A percentile compares a stretch with the other conserved stretches of the same genome.
These are phyloP conservation scores for Penicillium sp. DNA, from an alignment of 2,329 filamentous ascomycete species.

Conservation along the genomic window DNA sequence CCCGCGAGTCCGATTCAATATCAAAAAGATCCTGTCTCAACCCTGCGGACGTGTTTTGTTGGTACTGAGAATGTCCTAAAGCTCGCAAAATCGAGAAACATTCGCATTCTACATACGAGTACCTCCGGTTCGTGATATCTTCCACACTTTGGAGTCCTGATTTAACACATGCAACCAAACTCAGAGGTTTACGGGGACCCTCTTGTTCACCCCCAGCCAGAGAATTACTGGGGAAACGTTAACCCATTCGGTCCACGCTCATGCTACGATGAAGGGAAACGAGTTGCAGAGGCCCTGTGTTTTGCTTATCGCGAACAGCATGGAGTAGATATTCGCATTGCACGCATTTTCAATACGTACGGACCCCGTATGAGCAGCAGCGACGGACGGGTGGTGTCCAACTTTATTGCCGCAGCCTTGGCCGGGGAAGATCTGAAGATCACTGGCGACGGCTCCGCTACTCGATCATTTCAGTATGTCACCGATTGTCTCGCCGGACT, in stretches of 20 bases:
- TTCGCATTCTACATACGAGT: constrained; percentile 30
- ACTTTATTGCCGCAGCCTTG: constrained; percentile 31
- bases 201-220: constrained; percentile 30
- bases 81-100: constrained; percentile 27
- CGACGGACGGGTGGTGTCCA: constrained; percentile 35
- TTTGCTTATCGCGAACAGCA: constrained; percentile 32
- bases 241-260: constrained; percentile 43
- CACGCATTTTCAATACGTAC: constrained; percentile 37
- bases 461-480: constrained; percentile 33
- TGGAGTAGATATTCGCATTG: constrained; percentile 29
- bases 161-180: not conserved
- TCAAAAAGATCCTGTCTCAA: constrained; percentile 31
- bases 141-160: not conserved
- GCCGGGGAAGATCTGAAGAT: constrained; percentile 25
- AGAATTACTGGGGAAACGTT: constrained; percentile 41
- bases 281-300: constrained; percentile 39
- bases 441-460: constrained; percentile 31
- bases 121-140: constrained; percentile 24
- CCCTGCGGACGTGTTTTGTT: constrained; percentile 31
- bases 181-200: constrained; percentile 32
- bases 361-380: constrained; percentile 31
- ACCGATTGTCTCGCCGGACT: constrained; percentile 31
- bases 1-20: constrained; percentile 34
- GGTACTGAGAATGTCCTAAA: constrained; percentile 33
- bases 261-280: constrained; percentile 46